Conservation (phyloP, 805 yeast species). For the Saturnispora mendoncae region DNA sequence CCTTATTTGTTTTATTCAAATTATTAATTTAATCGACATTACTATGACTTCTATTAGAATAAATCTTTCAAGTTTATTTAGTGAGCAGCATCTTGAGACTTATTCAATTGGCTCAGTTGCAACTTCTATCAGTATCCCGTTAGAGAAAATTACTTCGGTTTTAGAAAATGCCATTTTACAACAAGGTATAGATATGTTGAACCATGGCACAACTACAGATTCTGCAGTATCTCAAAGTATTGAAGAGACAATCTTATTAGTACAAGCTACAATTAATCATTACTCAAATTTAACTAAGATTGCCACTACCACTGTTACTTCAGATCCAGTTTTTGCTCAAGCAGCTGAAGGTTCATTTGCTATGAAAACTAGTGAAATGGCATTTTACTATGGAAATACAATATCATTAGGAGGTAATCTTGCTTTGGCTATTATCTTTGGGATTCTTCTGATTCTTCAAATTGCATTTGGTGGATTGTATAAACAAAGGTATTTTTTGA, state of each 20-base stretch:
- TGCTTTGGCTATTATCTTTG: slow-evolving; percentile 48
- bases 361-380: slow-evolving; percentile 13
- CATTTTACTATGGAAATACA: slow-evolving; percentile 31
- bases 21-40: too few relatives aligned
- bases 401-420: slow-evolving; percentile 53
- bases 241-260: slow-evolving; percentile 12
- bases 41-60: too few relatives aligned
- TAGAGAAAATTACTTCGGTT: slow-evolving; percentile 15
- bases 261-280: slow-evolving; percentile 19
- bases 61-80: too few relatives aligned
- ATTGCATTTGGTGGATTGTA: slow-evolving; percentile 34
- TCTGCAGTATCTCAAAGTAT: slow-evolving; percentile 2
- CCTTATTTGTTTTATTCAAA: too few relatives aligned
- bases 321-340: slow-evolving; percentile 15
- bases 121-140: slow-evolving; percentile 10
- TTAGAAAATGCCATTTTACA: slow-evolving; percentile 6
- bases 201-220: slow-evolving; percentile 5
- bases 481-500: slow-evolving; percentile 59
- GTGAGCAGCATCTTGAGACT: too few relatives aligned
- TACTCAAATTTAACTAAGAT: slow-evolving; percentile 18
- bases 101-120: too few relatives aligned
- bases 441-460: slow-evolving; percentile 37
- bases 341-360: slow-evolving; percentile 21
- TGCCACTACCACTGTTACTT: slow-evolving; percentile 23
- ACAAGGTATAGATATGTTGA: slow-evolving; percentile 3